Evolutionary conservation across 768 basidiomycete genomes (phyloP).

Genomic region (Rhodotorula paludigena): DNA sequence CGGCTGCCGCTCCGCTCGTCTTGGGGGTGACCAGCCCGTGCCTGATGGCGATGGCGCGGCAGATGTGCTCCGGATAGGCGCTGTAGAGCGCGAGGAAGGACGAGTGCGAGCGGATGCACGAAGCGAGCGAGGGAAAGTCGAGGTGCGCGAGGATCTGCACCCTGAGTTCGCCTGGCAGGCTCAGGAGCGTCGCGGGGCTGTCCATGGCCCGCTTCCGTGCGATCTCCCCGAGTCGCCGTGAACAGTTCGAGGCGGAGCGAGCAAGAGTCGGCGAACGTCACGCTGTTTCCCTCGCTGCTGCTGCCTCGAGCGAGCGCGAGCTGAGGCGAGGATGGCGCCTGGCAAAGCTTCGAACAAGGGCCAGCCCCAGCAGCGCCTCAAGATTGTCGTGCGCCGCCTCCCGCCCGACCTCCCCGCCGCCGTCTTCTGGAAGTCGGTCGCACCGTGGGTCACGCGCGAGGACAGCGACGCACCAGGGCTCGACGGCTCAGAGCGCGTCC

Average conservation of each 20-base stretch:
- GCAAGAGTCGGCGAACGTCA: too few species aligned
- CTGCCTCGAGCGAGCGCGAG: not conserved
- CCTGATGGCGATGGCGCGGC: constrained; percentile 11
- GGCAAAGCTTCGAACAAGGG: not conserved
- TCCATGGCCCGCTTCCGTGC: not conserved
- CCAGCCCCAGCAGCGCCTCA: constrained; percentile 45
- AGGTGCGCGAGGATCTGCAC: not conserved
- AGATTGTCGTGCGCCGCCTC: constrained; percentile 78
- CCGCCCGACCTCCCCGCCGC: constrained; percentile 88
- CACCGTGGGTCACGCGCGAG: constrained; percentile 74
- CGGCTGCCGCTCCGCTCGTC: not conserved
- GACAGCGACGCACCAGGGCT: constrained; percentile 47
- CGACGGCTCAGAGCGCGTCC: not conserved
- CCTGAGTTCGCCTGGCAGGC: constrained; percentile 12
- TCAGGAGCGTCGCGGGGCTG: not conserved
- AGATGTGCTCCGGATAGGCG: not conserved
- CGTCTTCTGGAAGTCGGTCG: constrained; percentile 88
- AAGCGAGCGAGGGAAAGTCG: constrained; percentile 13
- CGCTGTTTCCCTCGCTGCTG: too few species aligned
- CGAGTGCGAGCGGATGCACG: not conserved
- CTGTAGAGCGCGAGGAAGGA: constrained; percentile 5
- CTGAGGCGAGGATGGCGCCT: constrained; percentile 4
- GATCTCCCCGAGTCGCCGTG: not conserved
- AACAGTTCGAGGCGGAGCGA: not conserved
- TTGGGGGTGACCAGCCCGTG: not conserved